Conservation (phyloP, 768 basidiomycete species). For the Pulveroboletus sp. region DNA sequence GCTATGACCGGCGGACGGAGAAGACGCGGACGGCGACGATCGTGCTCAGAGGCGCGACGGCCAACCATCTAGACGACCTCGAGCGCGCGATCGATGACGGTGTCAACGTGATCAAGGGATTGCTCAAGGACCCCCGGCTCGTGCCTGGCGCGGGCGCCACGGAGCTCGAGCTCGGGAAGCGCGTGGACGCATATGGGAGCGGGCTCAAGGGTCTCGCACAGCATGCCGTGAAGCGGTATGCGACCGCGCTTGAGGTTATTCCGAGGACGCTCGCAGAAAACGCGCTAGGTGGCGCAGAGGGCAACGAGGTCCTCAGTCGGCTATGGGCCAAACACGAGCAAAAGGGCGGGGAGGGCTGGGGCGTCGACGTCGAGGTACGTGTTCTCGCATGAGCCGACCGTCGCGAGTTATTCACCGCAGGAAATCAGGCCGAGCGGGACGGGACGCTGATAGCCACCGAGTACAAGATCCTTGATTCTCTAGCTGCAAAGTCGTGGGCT, state of each 20-base stretch:
- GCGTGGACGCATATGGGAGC: constrained; percentile 82
- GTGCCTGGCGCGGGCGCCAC: constrained; percentile 94
- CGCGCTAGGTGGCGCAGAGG: constrained; percentile 84
- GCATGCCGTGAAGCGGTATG: constrained; percentile 89
- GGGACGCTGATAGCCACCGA: constrained; percentile 66
- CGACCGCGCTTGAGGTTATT: constrained; percentile 85
- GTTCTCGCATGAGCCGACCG: neutral
- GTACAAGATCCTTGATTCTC: constrained; percentile 76
- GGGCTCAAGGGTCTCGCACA: constrained; percentile 88
- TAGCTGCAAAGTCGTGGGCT: constrained; percentile 88
- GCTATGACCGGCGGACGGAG: constrained; percentile 56
- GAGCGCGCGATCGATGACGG: constrained; percentile 97
- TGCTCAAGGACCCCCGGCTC: constrained; percentile 85
- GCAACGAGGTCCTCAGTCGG: constrained; percentile 85
- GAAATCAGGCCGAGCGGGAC: constrained; percentile 63
- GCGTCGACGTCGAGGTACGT: constrained; percentile 84
- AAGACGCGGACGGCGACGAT: constrained; percentile 90
- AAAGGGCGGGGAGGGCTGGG: constrained; percentile 69
- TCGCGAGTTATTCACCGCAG: neutral
- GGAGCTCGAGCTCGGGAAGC: constrained; percentile 86
- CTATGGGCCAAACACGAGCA: constrained; percentile 89
- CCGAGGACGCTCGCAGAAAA: constrained; percentile 94
- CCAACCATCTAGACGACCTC: constrained; percentile 91
- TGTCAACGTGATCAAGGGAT: constrained; percentile 89
- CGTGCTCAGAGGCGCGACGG: constrained; percentile 91